Evolutionary conservation across 2,329 filamentous ascomycete species (phyloP).

Genomic region (Hirsutella minnesotensis): DNA sequence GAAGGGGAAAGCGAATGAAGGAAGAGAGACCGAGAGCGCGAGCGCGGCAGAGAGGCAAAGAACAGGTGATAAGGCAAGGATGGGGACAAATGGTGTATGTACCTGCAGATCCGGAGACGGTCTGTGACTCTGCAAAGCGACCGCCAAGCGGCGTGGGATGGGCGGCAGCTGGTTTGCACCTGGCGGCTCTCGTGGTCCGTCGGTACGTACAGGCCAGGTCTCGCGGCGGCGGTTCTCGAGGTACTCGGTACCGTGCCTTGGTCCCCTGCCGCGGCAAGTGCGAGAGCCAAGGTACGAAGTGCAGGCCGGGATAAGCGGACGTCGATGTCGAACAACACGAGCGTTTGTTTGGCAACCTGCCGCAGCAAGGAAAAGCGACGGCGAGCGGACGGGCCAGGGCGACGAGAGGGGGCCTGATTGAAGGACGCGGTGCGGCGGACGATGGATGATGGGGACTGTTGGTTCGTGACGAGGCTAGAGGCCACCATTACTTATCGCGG

Average conservation of each 20-base stretch:
- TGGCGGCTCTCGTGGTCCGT: neutral
- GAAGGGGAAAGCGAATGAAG: neutral
- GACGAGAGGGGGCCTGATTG: no score
- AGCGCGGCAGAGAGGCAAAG: neutral
- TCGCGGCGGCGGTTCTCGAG: no score
- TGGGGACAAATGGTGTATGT: slow-evolving; percentile 6
- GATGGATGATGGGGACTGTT: neutral
- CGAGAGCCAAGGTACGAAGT: no score
- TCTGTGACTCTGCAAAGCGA: neutral
- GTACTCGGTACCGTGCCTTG: no score
- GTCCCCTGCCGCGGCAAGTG: no score
- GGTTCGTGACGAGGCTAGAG: neutral
- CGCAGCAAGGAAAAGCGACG: no score
- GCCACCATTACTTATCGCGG: neutral
- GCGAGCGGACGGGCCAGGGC: no score
- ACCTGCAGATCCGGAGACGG: slow-evolving; percentile 12
- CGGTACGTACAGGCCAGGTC: no score
- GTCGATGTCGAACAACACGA: no score
- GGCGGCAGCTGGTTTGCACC: neutral
- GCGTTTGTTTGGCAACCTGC: no score
- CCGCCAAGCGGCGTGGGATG: neutral
- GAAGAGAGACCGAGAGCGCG: neutral
- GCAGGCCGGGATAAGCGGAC: no score
- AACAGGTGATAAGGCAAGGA: slow-evolving; percentile 1
- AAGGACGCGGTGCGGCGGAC: neutral